Percentiles rank a stretch among this genome's conserved stretches.
Conservation (phyloP, 257 asterid species). For the Scutellaria baicalensis region DNA sequence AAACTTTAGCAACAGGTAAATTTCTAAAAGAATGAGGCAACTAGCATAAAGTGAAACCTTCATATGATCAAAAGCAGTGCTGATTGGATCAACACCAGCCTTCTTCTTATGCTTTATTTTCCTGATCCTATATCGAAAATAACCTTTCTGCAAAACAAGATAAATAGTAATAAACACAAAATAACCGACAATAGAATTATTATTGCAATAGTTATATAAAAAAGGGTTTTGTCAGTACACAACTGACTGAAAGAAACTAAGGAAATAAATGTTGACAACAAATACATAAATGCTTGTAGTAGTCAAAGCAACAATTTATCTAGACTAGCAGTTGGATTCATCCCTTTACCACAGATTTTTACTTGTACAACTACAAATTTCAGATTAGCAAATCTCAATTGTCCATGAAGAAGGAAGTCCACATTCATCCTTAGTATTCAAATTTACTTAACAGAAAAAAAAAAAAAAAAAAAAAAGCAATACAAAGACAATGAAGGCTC, state of each 20-base stretch:
- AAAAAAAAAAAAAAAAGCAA: background rate
- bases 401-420: background rate
- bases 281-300: background rate
- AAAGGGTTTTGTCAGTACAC: background rate
- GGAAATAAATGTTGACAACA: background rate
- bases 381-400: background rate
- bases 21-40: background rate
- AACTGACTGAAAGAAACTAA: background rate
- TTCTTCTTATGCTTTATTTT: constrained; percentile 44
- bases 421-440: background rate
- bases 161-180: constrained; percentile 4
- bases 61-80: constrained; percentile 97
- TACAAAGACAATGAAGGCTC: background rate
- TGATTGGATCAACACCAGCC: constrained; percentile 87
- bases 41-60: constrained; percentile 46
- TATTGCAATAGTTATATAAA: background rate
- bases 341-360: background rate
- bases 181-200: background rate
- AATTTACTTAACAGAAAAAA: background rate
- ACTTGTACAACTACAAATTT: background rate
- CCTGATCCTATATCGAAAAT: constrained; percentile 36
- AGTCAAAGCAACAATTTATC: constrained; percentile 1
- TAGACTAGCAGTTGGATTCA: background rate
- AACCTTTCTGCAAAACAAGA: constrained; percentile 61
- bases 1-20: constrained; percentile 22